Percentiles rank a stretch among this genome's conserved stretches.
These are phyloP conservation scores for Kentomonas sorsogonicus DNA, from an alignment of 208 protist genomes.

Conservation along the genomic window DNA sequence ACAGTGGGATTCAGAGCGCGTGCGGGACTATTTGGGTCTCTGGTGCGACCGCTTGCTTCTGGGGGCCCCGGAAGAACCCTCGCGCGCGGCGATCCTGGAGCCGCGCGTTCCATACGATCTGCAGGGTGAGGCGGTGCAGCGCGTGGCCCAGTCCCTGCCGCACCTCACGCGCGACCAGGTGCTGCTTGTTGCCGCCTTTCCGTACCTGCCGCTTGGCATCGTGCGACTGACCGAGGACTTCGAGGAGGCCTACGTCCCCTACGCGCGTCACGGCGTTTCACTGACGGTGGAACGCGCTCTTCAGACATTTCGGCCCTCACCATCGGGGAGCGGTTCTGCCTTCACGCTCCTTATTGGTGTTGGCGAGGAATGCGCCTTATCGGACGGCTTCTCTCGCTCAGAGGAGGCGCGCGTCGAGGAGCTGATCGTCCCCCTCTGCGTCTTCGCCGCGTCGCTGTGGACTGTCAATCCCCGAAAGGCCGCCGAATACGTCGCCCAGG, in stretches of 20 bases:
- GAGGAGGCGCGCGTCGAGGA: constrained; percentile 19
- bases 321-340: background rate
- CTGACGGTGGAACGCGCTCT: background rate
- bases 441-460: constrained; percentile 69
- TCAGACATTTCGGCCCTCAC: constrained; percentile 8
- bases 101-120: constrained; percentile 47
- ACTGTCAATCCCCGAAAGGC: constrained; percentile 37
- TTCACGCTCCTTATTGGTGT: constrained; percentile 41
- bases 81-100: constrained; percentile 56
- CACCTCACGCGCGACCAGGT: constrained; percentile 35
- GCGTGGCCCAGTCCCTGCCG: constrained; percentile 51
- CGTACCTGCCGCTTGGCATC: constrained; percentile 45
- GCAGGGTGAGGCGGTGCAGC: constrained; percentile 44
- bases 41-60: constrained; percentile 85
- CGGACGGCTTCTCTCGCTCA: constrained; percentile 20
- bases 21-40: constrained; percentile 60
- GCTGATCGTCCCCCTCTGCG: constrained; percentile 37
- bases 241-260: background rate
- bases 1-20: constrained; percentile 64
- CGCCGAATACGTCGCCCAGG: constrained; percentile 26
- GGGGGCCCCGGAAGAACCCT: constrained; percentile 42
- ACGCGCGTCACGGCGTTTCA: no score
- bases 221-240: constrained; percentile 17
- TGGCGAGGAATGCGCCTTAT: constrained; percentile 22
- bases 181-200: constrained; percentile 44